phyloP scores from a whole-genome alignment of 768 basidiomycete species.

The Phallus indusiatus region DNA sequence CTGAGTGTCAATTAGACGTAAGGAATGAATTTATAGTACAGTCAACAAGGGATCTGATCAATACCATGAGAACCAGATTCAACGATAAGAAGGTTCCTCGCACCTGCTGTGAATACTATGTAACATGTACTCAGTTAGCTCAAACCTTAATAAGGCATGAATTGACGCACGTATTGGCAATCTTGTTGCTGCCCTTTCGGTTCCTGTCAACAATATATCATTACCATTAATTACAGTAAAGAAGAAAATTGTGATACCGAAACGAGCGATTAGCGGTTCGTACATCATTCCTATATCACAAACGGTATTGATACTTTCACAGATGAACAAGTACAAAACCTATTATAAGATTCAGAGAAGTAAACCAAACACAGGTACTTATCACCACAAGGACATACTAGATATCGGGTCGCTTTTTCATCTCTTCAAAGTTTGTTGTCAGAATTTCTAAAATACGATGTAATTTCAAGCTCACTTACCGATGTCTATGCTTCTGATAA shows the following conservation, averaged over 20 bases:
- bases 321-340: slow-evolving; percentile 12
- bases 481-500: neutral
- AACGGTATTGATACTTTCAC: slow-evolving; percentile 14
- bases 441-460: too few relatives aligned
- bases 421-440: slow-evolving; percentile 14
- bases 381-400: slow-evolving; percentile 12
- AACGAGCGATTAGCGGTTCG: too few relatives aligned
- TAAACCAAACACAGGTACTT: too few relatives aligned
- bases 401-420: slow-evolving; percentile 14
- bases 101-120: neutral
- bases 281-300: slow-evolving; percentile 17
- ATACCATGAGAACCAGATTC: neutral
- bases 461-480: too few relatives aligned
- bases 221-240: too few relatives aligned
- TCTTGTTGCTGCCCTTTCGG: too few relatives aligned
- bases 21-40: neutral
- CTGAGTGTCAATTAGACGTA: neutral
- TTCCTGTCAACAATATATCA: too few relatives aligned
- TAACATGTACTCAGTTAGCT: neutral
- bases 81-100: neutral
- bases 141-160: neutral
- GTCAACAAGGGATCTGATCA: neutral
- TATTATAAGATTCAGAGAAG: too few relatives aligned
- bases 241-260: too few relatives aligned
- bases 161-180: slow-evolving; percentile 22